Percentiles rank a stretch among this genome's conserved stretches.
phyloP scores from a whole-genome alignment of 2,329 filamentous ascomycete genomes.

The Colletotrichum salicis region DNA sequence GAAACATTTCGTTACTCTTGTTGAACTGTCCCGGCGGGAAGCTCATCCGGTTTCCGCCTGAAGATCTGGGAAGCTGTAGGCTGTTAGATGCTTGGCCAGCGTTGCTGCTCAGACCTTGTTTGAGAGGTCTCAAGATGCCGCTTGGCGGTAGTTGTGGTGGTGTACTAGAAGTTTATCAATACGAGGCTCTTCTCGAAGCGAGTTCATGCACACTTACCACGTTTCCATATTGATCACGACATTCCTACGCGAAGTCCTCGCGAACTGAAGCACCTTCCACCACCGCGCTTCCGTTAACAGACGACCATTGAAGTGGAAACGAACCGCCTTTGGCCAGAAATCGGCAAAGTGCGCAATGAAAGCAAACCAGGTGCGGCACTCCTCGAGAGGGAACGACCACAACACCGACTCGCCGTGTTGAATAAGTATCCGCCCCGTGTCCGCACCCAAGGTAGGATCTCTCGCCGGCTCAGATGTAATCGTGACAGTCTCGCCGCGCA shows the following conservation, averaged over 20 bases:
- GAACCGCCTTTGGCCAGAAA: conserved; percentile 53
- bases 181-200: too few relatives aligned
- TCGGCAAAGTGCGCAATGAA: conserved; percentile 55
- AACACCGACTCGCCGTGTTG: conserved; percentile 46
- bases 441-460: conserved; percentile 32
- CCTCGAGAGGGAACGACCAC: conserved; percentile 51
- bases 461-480: conserved; percentile 44
- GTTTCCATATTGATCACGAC: conserved; percentile 37
- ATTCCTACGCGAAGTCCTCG: conserved; percentile 36
- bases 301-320: conserved; percentile 49
- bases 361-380: conserved; percentile 56
- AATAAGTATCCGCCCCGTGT: conserved; percentile 45
- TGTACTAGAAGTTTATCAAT: conserved; percentile 2
- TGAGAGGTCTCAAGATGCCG: conserved; percentile 17
- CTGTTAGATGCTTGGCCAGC: not conserved
- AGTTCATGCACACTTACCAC: conserved; percentile 5
- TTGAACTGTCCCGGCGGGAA: conserved; percentile 10
- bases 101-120: not conserved
- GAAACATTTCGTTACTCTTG: conserved; percentile 24
- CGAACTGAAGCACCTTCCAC: conserved; percentile 45
- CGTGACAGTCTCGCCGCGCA: conserved; percentile 47
- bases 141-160: conserved; percentile 31
- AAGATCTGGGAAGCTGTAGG: not conserved
- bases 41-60: conserved; percentile 16
- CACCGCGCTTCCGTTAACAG: conserved; percentile 42